Base-by-base conservation (phyloP, 208 protist species). In the Phytomonas sp. region DNA sequence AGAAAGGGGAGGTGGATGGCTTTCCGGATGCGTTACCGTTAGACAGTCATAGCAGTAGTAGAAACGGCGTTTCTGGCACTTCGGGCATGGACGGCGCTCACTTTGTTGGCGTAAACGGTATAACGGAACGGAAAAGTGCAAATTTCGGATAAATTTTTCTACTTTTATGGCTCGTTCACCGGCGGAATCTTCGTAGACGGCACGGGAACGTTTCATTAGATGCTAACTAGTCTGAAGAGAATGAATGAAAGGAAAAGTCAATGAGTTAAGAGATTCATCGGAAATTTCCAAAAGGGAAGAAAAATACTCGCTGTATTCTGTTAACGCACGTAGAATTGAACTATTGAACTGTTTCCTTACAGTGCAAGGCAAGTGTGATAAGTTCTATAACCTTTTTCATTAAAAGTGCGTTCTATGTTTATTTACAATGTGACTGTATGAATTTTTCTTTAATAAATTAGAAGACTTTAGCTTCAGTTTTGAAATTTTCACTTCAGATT, bases 21-120 rank as follows among this genome's bases (percentile, higher is more conserved):
- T 81, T 72, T 93, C 86, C n/a, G 91, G 91, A 73, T 93, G 84
- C 10, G 85, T 82, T 23, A 91, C 83, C 16, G 79, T 91, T 56
- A 94, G 78, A 74, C 91, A 96, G 76, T 96, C 89, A 73, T 96
- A 96, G 79, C 91, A 96, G 73, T 94, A 96, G 74, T 78, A 93
- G 49, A 93, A 81, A 11, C 86, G 81, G 19, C 85, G 79, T 67
- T 89, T 91, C 59, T 84, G 73, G 71, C 91, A 96, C 62, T 82
- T 79, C 32, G 85, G 80, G 71, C 91, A 96, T 45, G 71, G 68
- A 29, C 77, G 81, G 36, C 91, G 88, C 59, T 89, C 84, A n/a
- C 81, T 49, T 62, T 86, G 68, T 49, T 87, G 80, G 26, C 82
- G 83, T 8, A 96, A 75, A 29, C 71, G 73, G 63, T 64, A 66